phyloP scores from a whole-genome alignment of 2,329 filamentous ascomycete species.

The Colletotrichum kahawae region DNA sequence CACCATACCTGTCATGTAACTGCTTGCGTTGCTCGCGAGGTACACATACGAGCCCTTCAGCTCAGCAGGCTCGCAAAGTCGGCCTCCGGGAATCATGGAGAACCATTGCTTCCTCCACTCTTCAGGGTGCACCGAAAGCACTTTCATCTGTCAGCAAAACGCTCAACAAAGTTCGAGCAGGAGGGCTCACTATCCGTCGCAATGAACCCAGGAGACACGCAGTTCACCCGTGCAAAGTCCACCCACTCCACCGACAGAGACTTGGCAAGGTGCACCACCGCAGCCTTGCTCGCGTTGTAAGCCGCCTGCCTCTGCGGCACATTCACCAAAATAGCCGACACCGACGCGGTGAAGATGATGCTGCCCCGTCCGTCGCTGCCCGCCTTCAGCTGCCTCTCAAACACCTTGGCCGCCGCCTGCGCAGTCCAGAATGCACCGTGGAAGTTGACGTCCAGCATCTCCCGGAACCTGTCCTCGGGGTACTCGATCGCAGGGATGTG shows the following conservation, averaged over 20 bases:
- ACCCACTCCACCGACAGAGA: constrained; percentile 79
- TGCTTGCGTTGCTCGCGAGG: constrained; percentile 41
- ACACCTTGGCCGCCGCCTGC: constrained; percentile 43
- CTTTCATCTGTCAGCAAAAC: constrained; percentile 42
- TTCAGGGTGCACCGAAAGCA: constrained; percentile 46
- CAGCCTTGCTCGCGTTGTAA: constrained; percentile 80
- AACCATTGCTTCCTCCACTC: constrained; percentile 55
- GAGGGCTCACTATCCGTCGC: constrained; percentile 9
- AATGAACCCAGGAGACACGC: constrained; percentile 18
- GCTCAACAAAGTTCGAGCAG: constrained; percentile 59
- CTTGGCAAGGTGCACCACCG: constrained; percentile 72
- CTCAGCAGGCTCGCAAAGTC: constrained; percentile 19
- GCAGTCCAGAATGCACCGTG: constrained; percentile 48
- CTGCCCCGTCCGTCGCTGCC: constrained; percentile 31
- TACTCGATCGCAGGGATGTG: constrained; percentile 43
- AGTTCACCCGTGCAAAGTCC: constrained; percentile 49
- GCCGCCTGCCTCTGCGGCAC: constrained; percentile 47
- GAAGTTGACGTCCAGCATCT: constrained; percentile 44
- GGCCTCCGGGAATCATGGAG: constrained; percentile 14
- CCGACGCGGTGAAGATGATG: constrained; percentile 45
- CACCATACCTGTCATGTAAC: constrained; percentile 40
- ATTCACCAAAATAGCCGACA: constrained; percentile 45
- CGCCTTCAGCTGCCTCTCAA: constrained; percentile 36
- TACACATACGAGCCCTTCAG: constrained; percentile 64
- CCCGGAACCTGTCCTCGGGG: constrained; percentile 39